Base-by-base conservation (phyloP, 192 early-diverging fungal genomes). In the Coemansia sp. region DNA sequence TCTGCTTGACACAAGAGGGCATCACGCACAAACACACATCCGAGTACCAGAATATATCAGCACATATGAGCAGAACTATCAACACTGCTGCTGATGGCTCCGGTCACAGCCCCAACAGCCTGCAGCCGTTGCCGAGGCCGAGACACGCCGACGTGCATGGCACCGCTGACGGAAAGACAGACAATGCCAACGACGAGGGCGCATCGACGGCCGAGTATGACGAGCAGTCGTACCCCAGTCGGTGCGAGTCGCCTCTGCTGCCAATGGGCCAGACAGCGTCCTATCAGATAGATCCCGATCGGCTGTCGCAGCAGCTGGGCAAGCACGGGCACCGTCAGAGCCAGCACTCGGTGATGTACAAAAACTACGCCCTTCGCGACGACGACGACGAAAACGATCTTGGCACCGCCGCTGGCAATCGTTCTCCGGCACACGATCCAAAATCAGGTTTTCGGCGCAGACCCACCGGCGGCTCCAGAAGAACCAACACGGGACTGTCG, bases 211-310 rank as follows among this genome's bases (percentile, higher is more conserved):
- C 60, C 4, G 50, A 38, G 32, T 50, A 48, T 8, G 16, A 52
- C 8, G 60, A 33, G 12, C 64, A 70, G 29, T 62, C 77, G 28
- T 60, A 74, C 49, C 71, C 72, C 20, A 74, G 77, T 64, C 59
- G 78, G 49, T 81, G 78, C 64, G 78, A 75, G 60, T 81, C 78
- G 50, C 78, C 78, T 28, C 67, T 81, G 48, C 73, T 81, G 56
- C 78, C 78, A n/a, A 81, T 81, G 78, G 78, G 78, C 50, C 72
- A 80, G 60, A 54, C 63, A 11, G 58, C 64, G n/a, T 51, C 60
- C 33, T 36, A 71, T 32, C 62, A 63, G 56, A 60, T 55, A 16
- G 78, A 74, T 64, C 63, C 69, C 18, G 73, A 72, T 36, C 69
- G 78, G 25, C 67, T 75, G 16, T 72, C 73, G 55, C 69, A 75